A percentile compares a stretch with the other conserved stretches of the same genome.
These are phyloP conservation scores for Fusarium sterilihyphosum DNA, from an alignment of 2,329 filamentous ascomycete genomes.

Conservation along the genomic window DNA sequence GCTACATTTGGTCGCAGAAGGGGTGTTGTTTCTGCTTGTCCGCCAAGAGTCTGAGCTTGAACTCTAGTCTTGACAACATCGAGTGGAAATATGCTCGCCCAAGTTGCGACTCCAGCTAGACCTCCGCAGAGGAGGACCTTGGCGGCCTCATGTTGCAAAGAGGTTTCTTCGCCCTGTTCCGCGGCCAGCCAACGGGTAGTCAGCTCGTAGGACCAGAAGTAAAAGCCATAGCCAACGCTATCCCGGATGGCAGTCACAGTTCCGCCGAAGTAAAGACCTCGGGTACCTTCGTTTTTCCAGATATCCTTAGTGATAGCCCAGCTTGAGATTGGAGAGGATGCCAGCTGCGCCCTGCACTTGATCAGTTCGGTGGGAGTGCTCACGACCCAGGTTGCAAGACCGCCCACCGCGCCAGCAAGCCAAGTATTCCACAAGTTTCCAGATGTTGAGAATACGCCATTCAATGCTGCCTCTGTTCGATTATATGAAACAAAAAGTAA, in stretches of 20 bases:
- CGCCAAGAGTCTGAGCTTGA: constrained; percentile 72
- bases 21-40: constrained; percentile 22
- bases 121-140: constrained; percentile 85
- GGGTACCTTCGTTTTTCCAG: constrained; percentile 64
- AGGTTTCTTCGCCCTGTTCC: constrained; percentile 29
- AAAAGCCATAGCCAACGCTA: constrained; percentile 94
- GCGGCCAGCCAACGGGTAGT: constrained; percentile 65
- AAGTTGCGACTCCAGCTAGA: constrained; percentile 86
- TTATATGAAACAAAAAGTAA: constrained; percentile 93
- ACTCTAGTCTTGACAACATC: constrained; percentile 93
- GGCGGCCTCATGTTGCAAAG: constrained; percentile 58
- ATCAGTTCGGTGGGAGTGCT: constrained; percentile 90
- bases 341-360: constrained; percentile 86
- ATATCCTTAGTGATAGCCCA: constrained; percentile 72
- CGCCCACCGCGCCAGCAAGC: constrained; percentile 82
- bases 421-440: constrained; percentile 74
- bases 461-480: constrained; percentile 75
- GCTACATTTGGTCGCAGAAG: constrained; percentile 34
- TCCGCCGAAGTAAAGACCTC: constrained; percentile 84
- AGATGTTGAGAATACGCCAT: constrained; percentile 46
- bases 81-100: constrained; percentile 89
- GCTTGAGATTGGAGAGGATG: constrained; percentile 60
- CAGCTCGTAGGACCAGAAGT: constrained; percentile 93
- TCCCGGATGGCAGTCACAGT: constrained; percentile 84
- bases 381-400: constrained; percentile 85